Base-by-base conservation (phyloP, 2,329 filamentous ascomycete genomes). In the Ophiosphaerella korrae region DNA sequence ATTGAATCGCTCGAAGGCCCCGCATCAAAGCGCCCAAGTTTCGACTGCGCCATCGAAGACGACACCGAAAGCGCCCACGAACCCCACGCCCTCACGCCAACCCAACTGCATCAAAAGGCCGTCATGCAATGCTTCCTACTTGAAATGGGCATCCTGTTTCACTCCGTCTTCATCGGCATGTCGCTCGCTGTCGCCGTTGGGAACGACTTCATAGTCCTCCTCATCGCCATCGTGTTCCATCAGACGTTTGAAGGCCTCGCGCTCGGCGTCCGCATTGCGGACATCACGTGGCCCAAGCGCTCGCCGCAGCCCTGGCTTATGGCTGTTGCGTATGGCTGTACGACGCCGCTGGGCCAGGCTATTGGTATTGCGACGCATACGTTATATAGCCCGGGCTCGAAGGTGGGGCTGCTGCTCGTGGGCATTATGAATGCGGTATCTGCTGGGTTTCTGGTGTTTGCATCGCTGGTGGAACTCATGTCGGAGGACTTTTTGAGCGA, bases 221-320 rank as follows among this genome's bases (percentile, higher is more conserved):
- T 84, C 61, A 80, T 82, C 1, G 84, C 85, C 18, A 75, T 87
- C 2, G 79, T 84, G 32, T 86, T 86, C 67, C 84, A 86, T 54
- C 84, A 96, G 75, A 91, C 89, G 1, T 96, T 96, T 58, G 91
- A 96, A 75, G 91, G 91, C 2, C 85, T 96, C 12, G 91, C 91
- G 0, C 83, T 96, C 4, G 91, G 91, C 6, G 89, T 89, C 37
- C 88, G 91, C 50, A 96, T 96, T 63, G 89, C 90, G 0, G 88
- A 89, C 8, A 85, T 96, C 24, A 85, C 88, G 16, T 74, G 68
- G 62, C 59, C 62, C 8, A 47, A 60, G 9, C 57, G 59, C 16
- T 55, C 64, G 7, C 49, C 57, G 11, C 69, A 78, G 53, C 77
- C 77, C 0, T 82, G 88, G 88, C 79, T 91, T 7, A 91, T 92